Evolutionary conservation across 1,284 basidiomycete species (phyloP).

Genomic region (Phylloboletellus chloephorus): DNA sequence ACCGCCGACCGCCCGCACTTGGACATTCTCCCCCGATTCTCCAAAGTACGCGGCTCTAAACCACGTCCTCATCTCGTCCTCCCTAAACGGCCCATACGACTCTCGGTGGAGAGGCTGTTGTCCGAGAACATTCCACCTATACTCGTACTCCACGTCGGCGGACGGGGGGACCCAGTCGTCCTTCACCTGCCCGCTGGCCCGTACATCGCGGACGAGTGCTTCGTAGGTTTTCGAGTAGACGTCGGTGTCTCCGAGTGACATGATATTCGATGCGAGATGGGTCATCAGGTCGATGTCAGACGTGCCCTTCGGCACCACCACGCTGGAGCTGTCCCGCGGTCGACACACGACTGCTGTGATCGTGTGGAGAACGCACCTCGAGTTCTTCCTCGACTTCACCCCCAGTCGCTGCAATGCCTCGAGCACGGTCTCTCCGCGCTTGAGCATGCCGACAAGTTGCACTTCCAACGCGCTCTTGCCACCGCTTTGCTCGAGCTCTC

Average conservation of each 20-base stretch:
- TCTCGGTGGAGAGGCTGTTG: slow-evolving; percentile 46
- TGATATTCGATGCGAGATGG: slow-evolving; percentile 74
- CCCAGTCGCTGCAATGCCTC: slow-evolving; percentile 88
- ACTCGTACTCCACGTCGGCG: slow-evolving; percentile 71
- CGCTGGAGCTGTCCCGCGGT: slow-evolving; percentile 29
- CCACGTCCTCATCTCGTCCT: slow-evolving; percentile 73
- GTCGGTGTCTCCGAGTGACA: slow-evolving; percentile 78
- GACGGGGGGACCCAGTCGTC: slow-evolving; percentile 70
- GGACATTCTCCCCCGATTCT: slow-evolving; percentile 62
- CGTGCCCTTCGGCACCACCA: slow-evolving; percentile 40
- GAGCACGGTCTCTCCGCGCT: slow-evolving; percentile 87
- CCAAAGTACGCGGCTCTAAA: slow-evolving; percentile 75
- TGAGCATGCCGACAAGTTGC: slow-evolving; percentile 67
- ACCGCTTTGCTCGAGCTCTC: slow-evolving; percentile 55
- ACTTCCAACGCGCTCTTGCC: slow-evolving; percentile 67
- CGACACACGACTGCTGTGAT: not conserved
- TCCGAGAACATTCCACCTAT: slow-evolving; percentile 64
- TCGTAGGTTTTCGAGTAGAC: slow-evolving; percentile 82
- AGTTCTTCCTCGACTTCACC: slow-evolving; percentile 57
- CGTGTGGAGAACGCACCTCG: slow-evolving; percentile 34
- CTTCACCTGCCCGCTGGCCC: slow-evolving; percentile 63
- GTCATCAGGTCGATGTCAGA: slow-evolving; percentile 74
- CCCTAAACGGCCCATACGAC: slow-evolving; percentile 70
- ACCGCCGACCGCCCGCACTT: slow-evolving; percentile 54
- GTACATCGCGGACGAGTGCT: slow-evolving; percentile 69